A percentile compares a stretch with the other conserved stretches of the same genome.
Evolutionary conservation across 768 basidiomycete species (phyloP).

Genomic region (Boletus fagicola): DNA sequence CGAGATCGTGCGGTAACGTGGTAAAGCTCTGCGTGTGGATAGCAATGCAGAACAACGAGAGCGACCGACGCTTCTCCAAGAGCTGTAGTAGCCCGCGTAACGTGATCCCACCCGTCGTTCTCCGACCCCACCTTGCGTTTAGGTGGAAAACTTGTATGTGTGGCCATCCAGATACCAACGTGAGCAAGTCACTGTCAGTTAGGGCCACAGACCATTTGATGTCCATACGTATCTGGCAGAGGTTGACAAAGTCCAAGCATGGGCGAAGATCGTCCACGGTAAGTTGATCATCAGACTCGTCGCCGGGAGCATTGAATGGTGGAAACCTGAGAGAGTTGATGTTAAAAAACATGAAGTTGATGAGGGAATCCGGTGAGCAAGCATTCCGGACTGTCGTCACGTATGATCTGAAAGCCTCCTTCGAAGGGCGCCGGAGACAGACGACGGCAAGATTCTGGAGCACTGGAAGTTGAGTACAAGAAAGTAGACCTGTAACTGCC

Average conservation of each 20-base stretch:
- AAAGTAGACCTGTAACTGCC: not conserved
- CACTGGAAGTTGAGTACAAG: not conserved
- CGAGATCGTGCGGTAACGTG: not conserved
- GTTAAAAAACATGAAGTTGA: not conserved
- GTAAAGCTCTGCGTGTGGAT: not conserved
- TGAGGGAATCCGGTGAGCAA: not conserved
- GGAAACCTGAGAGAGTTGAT: not conserved
- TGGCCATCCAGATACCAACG: not conserved
- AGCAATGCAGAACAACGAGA: not conserved
- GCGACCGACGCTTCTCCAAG: not conserved
- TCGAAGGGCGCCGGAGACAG: not conserved
- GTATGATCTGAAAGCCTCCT: not conserved
- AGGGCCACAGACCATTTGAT: not conserved
- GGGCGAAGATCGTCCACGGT: not conserved
- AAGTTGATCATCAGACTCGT: not conserved
- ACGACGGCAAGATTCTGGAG: not conserved
- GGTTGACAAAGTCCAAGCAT: not conserved
- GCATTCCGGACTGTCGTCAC: not conserved
- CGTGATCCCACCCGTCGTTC: not conserved
- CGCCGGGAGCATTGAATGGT: too few relatives aligned
- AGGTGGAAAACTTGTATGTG: not conserved
- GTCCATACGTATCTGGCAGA: not conserved
- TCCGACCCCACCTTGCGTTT: not conserved
- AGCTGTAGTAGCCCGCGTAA: not conserved
- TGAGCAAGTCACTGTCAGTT: not conserved